Evolutionary conservation across 306 rosid genomes (phyloP).

Genomic region (Gleditsia sinensis): DNA sequence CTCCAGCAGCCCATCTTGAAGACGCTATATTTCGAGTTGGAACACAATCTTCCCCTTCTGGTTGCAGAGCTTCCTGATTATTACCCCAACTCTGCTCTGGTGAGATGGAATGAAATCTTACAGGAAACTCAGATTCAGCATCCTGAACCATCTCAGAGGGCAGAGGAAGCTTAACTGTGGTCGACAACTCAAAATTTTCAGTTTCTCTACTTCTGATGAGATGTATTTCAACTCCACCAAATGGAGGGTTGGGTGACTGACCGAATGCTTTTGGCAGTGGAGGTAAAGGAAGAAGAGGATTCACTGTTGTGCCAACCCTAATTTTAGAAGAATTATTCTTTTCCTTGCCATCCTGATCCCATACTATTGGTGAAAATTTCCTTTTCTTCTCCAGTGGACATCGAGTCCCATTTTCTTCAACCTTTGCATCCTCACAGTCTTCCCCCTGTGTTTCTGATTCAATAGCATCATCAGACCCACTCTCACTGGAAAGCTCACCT

Average conservation of each 20-base stretch:
- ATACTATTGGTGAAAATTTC: conserved; percentile 88
- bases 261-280: conserved; percentile 50
- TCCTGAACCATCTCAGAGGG: conserved; percentile 32
- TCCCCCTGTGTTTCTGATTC: conserved; percentile 55
- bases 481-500: conserved; percentile 96
- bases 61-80: conserved; percentile 53
- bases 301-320: conserved; percentile 39
- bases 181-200: conserved; percentile 32
- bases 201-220: conserved; percentile 38
- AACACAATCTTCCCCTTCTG: conserved; percentile 68
- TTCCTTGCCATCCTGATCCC: conserved; percentile 88
- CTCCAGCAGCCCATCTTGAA: conserved; percentile 96
- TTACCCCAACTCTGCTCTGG: conserved; percentile 43
- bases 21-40: conserved; percentile 82
- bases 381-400: conserved; percentile 66
- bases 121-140: conserved; percentile 37
- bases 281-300: conserved; percentile 57
- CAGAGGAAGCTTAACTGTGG: conserved; percentile 31
- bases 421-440: conserved; percentile 40
- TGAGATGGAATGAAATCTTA: conserved; percentile 35
- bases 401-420: conserved; percentile 50
- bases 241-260: conserved; percentile 49
- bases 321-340: conserved; percentile 43
- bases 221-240: conserved; percentile 48
- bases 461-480: conserved; percentile 86